These are phyloP conservation scores for Russula sp. DNA, from an alignment of 768 basidiomycete species.

Conservation along the genomic window DNA sequence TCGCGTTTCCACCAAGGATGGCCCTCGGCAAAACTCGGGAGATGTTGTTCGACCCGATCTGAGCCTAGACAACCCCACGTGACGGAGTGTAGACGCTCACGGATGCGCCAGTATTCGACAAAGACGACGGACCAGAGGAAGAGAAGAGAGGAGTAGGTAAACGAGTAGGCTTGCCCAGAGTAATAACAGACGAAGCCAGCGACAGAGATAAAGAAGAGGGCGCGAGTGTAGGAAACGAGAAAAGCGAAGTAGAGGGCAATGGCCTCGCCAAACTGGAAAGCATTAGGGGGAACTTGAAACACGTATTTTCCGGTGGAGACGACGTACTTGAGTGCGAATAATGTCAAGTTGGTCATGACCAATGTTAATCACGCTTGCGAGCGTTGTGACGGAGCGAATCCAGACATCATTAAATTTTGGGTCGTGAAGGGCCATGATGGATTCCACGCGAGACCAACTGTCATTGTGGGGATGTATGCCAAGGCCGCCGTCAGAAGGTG, in stretches of 20 bases:
- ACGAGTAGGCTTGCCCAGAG: slow-evolving; percentile 66
- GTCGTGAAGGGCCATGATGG: slow-evolving; percentile 82
- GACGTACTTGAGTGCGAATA: slow-evolving; percentile 65
- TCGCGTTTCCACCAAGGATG: slow-evolving; percentile 74
- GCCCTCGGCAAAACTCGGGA: slow-evolving; percentile 47
- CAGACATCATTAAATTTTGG: slow-evolving; percentile 72
- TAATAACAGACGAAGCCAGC: slow-evolving; percentile 67
- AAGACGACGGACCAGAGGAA: slow-evolving; percentile 82
- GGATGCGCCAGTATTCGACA: slow-evolving; percentile 89
- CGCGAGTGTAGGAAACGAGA: slow-evolving; percentile 75
- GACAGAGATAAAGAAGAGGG: slow-evolving; percentile 67
- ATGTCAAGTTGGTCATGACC: slow-evolving; percentile 59
- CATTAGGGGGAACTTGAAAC: neutral
- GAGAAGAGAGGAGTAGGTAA: slow-evolving; percentile 67
- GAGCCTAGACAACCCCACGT: slow-evolving; percentile 77
- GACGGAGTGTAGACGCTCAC: slow-evolving; percentile 76
- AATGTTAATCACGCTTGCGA: slow-evolving; percentile 39
- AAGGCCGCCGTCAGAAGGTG: slow-evolving; percentile 71
- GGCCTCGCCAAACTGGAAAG: slow-evolving; percentile 63
- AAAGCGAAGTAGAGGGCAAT: slow-evolving; percentile 88
- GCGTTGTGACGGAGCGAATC: slow-evolving; percentile 66
- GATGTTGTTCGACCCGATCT: slow-evolving; percentile 67
- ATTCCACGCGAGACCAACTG: slow-evolving; percentile 77
- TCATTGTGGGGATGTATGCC: slow-evolving; percentile 67
- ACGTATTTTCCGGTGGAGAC: slow-evolving; percentile 15